Conservation (phyloP, 331 rosid genomes). For the Arachis monticola region DNA sequence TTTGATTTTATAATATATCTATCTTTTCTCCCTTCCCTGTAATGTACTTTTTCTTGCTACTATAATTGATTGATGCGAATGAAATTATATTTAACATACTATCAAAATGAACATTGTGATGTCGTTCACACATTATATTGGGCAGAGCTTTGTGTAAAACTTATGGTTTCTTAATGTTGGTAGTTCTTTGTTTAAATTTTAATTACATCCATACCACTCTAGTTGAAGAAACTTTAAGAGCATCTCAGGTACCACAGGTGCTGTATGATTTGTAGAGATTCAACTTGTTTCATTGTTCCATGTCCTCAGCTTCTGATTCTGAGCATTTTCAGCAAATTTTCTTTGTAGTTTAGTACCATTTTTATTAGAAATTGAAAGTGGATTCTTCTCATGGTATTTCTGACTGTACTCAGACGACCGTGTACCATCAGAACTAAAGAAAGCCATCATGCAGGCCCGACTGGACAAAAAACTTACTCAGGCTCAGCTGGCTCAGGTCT, state of each 20-base stretch:
- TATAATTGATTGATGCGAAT: no score
- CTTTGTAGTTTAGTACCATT: neutral
- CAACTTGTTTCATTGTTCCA: neutral
- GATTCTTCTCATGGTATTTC: no score
- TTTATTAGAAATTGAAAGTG: neutral
- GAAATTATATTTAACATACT: no score
- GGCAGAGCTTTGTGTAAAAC: neutral
- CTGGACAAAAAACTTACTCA: constrained; percentile 83
- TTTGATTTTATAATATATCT: neutral
- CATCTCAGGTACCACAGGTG: neutral
- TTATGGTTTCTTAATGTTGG: neutral
- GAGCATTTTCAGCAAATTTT: neutral
- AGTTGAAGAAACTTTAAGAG: neutral
- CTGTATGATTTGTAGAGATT: constrained; percentile 12
- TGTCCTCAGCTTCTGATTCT: neutral
- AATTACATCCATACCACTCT: neutral
- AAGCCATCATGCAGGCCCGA: constrained; percentile 85
- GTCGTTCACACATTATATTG: neutral
- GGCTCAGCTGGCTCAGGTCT: constrained; percentile 86
- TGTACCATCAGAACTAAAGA: constrained; percentile 89
- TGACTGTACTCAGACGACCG: constrained; percentile 60
- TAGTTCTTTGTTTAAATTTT: neutral
- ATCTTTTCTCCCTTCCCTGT: neutral
- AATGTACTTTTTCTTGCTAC: neutral
- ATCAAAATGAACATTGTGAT: neutral